Evolutionary conservation across 176 grass and related monocot genomes (phyloP).

Genomic region (Oryza officinalis): DNA sequence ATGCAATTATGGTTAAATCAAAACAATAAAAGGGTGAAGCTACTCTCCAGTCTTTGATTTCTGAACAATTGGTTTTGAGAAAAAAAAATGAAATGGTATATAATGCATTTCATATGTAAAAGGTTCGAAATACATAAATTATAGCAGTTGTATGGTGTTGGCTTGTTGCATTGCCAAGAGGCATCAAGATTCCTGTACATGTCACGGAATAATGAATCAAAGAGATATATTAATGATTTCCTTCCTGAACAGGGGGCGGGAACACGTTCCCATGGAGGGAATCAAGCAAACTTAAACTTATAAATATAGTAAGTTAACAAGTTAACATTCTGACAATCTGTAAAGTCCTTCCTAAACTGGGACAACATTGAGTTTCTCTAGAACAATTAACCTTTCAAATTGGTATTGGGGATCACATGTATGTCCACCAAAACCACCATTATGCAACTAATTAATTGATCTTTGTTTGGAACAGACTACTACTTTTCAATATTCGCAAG

Average conservation of each 20-base stretch:
- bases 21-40: not conserved
- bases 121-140: conserved; percentile 7
- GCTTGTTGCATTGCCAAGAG: conserved; percentile 41
- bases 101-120: conserved; percentile 12
- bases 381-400: conserved; percentile 31
- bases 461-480: conserved; percentile 30
- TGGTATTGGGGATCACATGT: conserved; percentile 51
- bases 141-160: conserved; percentile 12
- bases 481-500: conserved; percentile 27
- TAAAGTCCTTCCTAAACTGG: conserved; percentile 44
- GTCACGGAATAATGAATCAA: conserved; percentile 62
- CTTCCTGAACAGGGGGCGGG: conserved; percentile 40
- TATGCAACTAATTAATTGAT: conserved; percentile 30
- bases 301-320: conserved; percentile 22
- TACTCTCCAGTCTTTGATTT: not conserved
- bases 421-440: conserved; percentile 38
- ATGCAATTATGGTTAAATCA: not conserved
- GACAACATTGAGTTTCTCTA: conserved; percentile 26
- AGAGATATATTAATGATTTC: conserved; percentile 30
- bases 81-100: not conserved
- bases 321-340: conserved; percentile 33
- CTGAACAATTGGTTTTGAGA: not conserved
- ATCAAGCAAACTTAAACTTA: conserved; percentile 39
- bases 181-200: conserved; percentile 43
- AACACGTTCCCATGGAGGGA: conserved; percentile 37